Evolutionary conservation across 164 flowering plant species (phyloP).

Genomic region (Platanus orientalis): DNA sequence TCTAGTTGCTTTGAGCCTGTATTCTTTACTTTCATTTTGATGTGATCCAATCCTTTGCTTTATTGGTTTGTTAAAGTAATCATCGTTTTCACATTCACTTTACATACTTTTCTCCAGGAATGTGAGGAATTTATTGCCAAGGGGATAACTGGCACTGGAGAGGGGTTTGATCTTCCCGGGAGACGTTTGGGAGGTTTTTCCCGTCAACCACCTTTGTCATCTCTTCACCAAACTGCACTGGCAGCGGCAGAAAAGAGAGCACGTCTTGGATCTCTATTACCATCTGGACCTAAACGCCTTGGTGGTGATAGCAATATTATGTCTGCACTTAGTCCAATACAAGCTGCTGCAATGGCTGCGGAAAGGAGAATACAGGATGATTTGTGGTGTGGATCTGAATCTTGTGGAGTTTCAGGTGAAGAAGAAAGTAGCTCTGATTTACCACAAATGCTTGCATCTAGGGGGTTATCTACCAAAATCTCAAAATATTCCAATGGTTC

Average conservation of each 20-base stretch:
- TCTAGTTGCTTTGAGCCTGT: neutral
- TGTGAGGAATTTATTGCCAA: conserved; percentile 81
- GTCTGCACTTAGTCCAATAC: conserved; percentile 85
- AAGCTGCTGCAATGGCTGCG: conserved; percentile 99
- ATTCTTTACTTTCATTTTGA: neutral
- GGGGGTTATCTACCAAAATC: conserved; percentile 23
- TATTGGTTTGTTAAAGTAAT: neutral
- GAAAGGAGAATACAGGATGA: conserved; percentile 92
- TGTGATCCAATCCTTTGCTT: neutral
- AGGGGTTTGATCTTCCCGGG: conserved; percentile 91
- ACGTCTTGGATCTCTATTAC: conserved; percentile 51
- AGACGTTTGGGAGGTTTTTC: conserved; percentile 79
- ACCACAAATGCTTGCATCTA: conserved; percentile 10
- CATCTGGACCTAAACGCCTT: conserved; percentile 82
- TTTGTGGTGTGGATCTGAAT: conserved; percentile 82
- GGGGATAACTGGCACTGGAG: conserved; percentile 74
- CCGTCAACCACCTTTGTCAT: conserved; percentile 62
- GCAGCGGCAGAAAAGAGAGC: conserved; percentile 83
- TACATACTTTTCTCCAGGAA: conserved; percentile 42
- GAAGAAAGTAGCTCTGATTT: conserved; percentile 30
- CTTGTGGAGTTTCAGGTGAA: conserved; percentile 29
- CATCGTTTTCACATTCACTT: conserved; percentile 1
- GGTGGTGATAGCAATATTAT: conserved; percentile 82
- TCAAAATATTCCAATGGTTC: conserved; percentile 20
- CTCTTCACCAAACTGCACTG: conserved; percentile 63